Evolutionary conservation across 768 basidiomycete genomes (phyloP).

Genomic region (Pleurotus pulmonarius): DNA sequence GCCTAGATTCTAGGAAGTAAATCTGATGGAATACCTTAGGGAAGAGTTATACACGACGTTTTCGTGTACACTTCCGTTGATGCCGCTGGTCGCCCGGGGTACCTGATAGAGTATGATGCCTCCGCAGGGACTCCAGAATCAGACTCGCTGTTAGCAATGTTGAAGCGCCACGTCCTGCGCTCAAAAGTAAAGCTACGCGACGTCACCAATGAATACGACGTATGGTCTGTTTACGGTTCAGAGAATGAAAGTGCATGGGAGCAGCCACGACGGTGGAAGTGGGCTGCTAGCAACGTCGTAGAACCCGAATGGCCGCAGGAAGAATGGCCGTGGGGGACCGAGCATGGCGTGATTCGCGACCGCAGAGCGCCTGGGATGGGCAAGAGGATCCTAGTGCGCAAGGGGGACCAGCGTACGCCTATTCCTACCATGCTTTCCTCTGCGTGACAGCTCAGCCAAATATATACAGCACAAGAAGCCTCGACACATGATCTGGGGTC

Average conservation of each 20-base stretch:
- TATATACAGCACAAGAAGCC: constrained; percentile 43
- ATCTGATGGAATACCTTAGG: constrained; percentile 42
- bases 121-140: constrained; percentile 28
- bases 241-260: constrained; percentile 28
- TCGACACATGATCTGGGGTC: constrained; percentile 52
- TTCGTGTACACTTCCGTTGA: constrained; percentile 71
- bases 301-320: constrained; percentile 68
- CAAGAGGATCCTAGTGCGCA: constrained; percentile 60
- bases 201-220: constrained; percentile 72
- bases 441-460: neutral
- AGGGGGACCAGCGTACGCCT: constrained; percentile 69
- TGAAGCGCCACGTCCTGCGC: constrained; percentile 84
- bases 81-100: constrained; percentile 40
- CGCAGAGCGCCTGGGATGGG: constrained; percentile 79
- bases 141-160: constrained; percentile 59
- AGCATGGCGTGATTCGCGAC: constrained; percentile 53
- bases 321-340: constrained; percentile 59
- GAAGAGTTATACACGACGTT: constrained; percentile 84
- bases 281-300: constrained; percentile 67
- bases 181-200: constrained; percentile 84
- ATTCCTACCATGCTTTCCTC: constrained; percentile 7
- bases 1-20: constrained; percentile 8
- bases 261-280: constrained; percentile 36
- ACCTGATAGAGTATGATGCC: constrained; percentile 71
- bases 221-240: constrained; percentile 80